phyloP scores from a whole-genome alignment of 345 rosid genomes.

The Laguncularia racemosa region DNA sequence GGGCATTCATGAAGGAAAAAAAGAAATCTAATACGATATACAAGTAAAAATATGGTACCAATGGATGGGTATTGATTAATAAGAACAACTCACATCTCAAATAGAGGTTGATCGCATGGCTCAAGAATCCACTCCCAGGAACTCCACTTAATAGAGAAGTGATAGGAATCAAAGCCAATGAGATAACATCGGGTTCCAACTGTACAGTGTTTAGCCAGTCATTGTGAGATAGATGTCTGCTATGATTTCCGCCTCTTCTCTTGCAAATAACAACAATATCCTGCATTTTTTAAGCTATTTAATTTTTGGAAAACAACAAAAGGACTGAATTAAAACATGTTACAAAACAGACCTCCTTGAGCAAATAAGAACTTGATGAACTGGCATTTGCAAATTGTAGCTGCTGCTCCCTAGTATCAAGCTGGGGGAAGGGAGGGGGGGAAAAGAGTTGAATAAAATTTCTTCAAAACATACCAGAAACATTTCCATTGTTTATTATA shows the following conservation, averaged over 20 bases:
- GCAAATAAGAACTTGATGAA: slow-evolving; percentile 72
- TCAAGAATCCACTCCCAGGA: slow-evolving; percentile 87
- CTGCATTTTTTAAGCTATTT: slow-evolving; percentile 28
- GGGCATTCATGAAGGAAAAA: not conserved
- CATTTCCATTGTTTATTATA: not conserved
- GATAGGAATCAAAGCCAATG: slow-evolving; percentile 87
- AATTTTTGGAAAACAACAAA: not conserved
- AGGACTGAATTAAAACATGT: not conserved
- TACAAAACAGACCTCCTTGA: slow-evolving; percentile 59
- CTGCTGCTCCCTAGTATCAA: slow-evolving; percentile 71
- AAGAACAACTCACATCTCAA: slow-evolving; percentile 59
- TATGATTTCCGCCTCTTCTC: slow-evolving; percentile 89
- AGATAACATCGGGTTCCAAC: slow-evolving; percentile 79
- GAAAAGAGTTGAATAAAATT: slow-evolving; percentile 13
- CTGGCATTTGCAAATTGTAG: slow-evolving; percentile 63
- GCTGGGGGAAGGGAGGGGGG: slow-evolving; percentile 63
- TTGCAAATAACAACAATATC: slow-evolving; percentile 59
- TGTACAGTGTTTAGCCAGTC: slow-evolving; percentile 93
- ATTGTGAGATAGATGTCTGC: slow-evolving; percentile 49
- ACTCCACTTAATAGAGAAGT: slow-evolving; percentile 91
- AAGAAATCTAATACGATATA: not conserved
- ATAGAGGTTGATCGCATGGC: slow-evolving; percentile 96
- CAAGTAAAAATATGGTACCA: slow-evolving; percentile 3
- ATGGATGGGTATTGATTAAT: not conserved
- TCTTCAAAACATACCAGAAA: not conserved